Conservation (phyloP, 441 rosid species). For the Adansonia grandidieri region DNA sequence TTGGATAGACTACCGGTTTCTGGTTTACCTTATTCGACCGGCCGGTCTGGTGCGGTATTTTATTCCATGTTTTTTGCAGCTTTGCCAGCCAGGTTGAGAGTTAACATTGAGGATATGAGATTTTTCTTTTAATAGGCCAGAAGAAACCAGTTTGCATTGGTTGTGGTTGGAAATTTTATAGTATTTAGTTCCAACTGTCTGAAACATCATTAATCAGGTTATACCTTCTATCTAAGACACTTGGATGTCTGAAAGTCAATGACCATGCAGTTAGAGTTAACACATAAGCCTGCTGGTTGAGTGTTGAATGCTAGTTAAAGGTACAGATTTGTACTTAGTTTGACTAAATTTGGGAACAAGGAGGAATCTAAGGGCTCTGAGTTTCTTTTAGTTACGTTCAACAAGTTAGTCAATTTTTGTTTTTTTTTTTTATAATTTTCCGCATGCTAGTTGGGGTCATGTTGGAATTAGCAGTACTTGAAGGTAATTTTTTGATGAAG, state of each 20-base stretch:
- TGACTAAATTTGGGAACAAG: neutral
- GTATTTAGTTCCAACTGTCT: neutral
- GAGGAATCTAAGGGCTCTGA: neutral
- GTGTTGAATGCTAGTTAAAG: conserved; percentile 18
- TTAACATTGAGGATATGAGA: neutral
- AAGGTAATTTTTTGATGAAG: neutral
- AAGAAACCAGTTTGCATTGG: neutral
- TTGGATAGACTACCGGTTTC: no score
- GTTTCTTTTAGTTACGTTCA: neutral
- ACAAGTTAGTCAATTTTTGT: neutral
- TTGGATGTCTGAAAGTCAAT: neutral
- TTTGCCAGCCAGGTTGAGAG: conserved; percentile 8
- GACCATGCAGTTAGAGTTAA: conserved; percentile 5
- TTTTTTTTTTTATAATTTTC: neutral
- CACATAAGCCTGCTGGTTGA: neutral
- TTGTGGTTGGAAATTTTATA: neutral
- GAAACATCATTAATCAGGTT: conserved; percentile 10
- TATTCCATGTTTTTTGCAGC: neutral
- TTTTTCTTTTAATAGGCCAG: neutral
- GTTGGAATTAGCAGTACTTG: neutral
- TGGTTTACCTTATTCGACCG: no score
- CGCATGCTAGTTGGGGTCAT: neutral
- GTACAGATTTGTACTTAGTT: neutral
- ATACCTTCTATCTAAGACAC: neutral
- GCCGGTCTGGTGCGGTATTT: no score